Base-by-base conservation (phyloP, 2,329 filamentous ascomycete species). In the Aspergillus pseudotamarii region DNA sequence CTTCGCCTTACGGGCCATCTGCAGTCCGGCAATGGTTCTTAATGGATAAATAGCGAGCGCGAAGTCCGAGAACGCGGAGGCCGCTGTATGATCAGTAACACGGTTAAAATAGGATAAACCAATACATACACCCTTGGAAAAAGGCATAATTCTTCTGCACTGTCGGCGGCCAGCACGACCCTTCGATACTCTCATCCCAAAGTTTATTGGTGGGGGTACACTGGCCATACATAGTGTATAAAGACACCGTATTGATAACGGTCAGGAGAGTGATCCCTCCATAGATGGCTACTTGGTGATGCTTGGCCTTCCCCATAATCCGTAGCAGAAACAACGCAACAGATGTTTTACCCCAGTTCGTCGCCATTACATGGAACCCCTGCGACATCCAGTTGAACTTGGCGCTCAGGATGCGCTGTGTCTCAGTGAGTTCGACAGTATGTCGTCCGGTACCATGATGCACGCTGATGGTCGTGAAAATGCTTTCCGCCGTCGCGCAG, bases 321-420 rank as follows among this genome's bases (percentile, higher is more conserved):
- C 64, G 64, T 2, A 66, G 45, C 21, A 66, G 26, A 46, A 66
- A 66, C 21, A 66, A 14, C 30, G 64, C 64, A 8, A 66, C 64
- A 2, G 64, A 66, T 3, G 59, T 58, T 46, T 66, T 66, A 4
- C 64, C 64, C 62, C 62, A 66, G 32, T 64, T 64, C 3, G 62
- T 66, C 36, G 59, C 55, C 62, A 64, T 60, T 19, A 66, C 64
- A 41, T 66, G 64, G 21, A 64, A 64, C 3, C 62, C 64, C 34
- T 64, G 62, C 21, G 62, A 64, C 3, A 66, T 36, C n/a, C 61
- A 23, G 48, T 66, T 60, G 34, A 56, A 66, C 53, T 66, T 66
- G 32, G 19, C 30, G 0, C 62, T 26, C n/a, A 28, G 23, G 41
- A 59, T 57, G 16, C 50, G 41, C 21, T 64, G 28, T 5, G 23